These are phyloP conservation scores for Pecoramyces ruminantium DNA, from an alignment of 192 early-diverging fungal species.

Conservation along the genomic window DNA sequence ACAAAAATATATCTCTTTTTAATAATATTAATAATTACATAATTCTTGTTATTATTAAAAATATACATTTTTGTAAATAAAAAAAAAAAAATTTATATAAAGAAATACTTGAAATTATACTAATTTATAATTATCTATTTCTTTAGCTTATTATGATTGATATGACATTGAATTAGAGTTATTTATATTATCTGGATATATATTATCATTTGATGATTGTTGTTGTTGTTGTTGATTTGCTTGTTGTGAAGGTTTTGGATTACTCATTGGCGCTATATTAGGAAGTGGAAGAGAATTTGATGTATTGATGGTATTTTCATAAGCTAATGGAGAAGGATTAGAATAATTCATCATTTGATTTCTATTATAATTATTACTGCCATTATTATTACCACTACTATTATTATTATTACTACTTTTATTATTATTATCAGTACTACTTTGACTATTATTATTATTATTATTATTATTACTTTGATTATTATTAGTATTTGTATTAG, in stretches of 20 bases:
- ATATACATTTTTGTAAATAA: no score
- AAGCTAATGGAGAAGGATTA: neutral
- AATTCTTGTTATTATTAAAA: no score
- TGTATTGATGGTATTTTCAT: neutral
- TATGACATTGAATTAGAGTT: no score
- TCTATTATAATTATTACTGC: neutral
- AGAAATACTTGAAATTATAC: no score
- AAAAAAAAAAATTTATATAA: no score
- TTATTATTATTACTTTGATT: neutral
- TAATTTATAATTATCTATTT: no score
- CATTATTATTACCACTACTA: no score
- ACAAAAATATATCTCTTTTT: no score
- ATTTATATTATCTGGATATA: neutral
- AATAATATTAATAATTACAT: no score
- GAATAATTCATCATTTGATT: neutral
- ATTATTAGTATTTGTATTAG: no score
- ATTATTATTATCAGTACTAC: neutral
- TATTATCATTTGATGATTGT: neutral
- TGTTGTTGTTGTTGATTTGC: neutral
- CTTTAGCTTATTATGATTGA: no score
- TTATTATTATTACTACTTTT: neutral
- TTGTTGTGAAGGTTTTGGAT: neutral
- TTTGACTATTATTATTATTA: neutral
- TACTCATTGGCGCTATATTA: neutral
- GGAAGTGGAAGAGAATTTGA: neutral